Base-by-base conservation (phyloP, 177 flowering plant genomes). In the Vitis hybrid region DNA sequence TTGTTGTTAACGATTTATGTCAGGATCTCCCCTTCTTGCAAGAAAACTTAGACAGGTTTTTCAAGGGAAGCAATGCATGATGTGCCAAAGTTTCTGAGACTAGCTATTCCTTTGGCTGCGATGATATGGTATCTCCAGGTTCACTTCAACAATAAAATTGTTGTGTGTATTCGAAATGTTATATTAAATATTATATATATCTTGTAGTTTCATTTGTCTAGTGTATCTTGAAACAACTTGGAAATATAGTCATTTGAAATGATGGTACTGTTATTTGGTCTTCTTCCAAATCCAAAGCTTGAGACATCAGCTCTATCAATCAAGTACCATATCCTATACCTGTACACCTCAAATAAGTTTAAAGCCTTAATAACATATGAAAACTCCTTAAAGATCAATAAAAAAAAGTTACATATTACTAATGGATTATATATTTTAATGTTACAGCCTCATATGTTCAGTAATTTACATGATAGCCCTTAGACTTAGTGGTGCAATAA, bases 171-270 rank as follows among this genome's bases (percentile, higher is more conserved):
- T 11, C 0, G 20, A 2, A n/a, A 27, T 56, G 35, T 66, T 27
- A 27, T 27, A 2, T 27, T 2, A 27, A 27, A 27, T 27, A 27
- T 27, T 35, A 35, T 8, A 35, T 35, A 35, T 35, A 5, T 35
- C 46, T 35, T 63, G 6, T 67, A 6, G 13, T 46, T 59, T 57
- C 24, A 3, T 35, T 3, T 41, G 4, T 27, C 8, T 30, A n/a
- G 15, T 61, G 53, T n/a, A 6, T 8, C 17, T 32, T 35, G 11
- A 1, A 52, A 41, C 58, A 78, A 76, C 58, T 69, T 78, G 5
- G 75, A 78, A 67, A 69, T 76, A 69, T 75, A 76, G 78, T 68
- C 76, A 5, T 72, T 68, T 51, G 74, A 75, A 46, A 17, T 75
- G 17, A 59, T 78, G 5, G 21, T 72, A 17, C 41, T 75, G 63